Percentiles rank a stretch among this genome's conserved stretches.
Evolutionary conservation across 257 asterid genomes (phyloP).

Genomic region (Henckelia pumila): DNA sequence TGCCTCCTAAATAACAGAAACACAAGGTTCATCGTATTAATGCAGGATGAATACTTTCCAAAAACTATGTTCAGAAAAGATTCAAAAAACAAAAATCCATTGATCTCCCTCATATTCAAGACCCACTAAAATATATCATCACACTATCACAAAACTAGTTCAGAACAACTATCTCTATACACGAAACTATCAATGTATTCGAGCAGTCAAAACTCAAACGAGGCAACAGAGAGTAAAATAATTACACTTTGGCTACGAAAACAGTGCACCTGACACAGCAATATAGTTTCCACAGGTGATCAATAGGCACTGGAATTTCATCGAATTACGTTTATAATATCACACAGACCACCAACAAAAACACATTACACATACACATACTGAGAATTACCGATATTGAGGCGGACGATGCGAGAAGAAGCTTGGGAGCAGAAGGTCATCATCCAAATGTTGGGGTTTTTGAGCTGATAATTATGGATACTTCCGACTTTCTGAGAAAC

Average conservation of each 20-base stretch:
- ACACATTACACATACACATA: neutral
- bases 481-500: neutral
- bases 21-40: conserved; percentile 19
- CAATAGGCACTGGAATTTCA: neutral
- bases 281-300: neutral
- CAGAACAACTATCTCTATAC: neutral
- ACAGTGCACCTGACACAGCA: neutral
- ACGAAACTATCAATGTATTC: neutral
- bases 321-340: neutral
- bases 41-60: neutral
- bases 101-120: neutral
- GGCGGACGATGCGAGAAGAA: conserved; percentile 47
- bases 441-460: neutral
- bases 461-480: conserved; percentile 25
- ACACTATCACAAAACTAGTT: neutral
- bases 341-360: neutral
- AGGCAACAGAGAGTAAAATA: conserved; percentile 7
- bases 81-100: too few relatives aligned
- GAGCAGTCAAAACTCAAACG: conserved; percentile 5
- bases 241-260: too few relatives aligned
- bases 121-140: neutral
- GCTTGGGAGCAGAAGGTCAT: conserved; percentile 29
- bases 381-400: conserved; percentile 52
- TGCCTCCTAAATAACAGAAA: conserved; percentile 56
- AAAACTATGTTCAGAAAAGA: neutral